These are phyloP conservation scores for Chaetoceros muelleri DNA, from an alignment of 108 stramenopile species.

Conservation along the genomic window DNA sequence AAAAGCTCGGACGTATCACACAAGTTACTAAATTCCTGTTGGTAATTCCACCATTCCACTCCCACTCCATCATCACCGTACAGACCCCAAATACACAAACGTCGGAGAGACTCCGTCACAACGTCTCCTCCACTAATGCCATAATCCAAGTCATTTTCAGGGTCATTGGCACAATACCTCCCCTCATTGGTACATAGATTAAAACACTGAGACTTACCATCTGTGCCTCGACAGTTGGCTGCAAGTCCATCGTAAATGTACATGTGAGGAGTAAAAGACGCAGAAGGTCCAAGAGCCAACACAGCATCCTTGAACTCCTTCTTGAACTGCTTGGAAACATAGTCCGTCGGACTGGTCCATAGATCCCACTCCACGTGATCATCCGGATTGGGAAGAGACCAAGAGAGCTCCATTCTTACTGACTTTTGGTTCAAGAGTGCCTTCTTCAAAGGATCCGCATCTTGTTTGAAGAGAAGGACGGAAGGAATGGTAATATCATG, in stretches of 20 bases:
- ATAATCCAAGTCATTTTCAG: constrained; percentile 40
- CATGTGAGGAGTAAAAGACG: constrained; percentile 85
- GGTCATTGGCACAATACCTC: constrained; percentile 60
- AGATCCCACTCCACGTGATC: constrained; percentile 87
- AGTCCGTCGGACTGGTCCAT: constrained; percentile 80
- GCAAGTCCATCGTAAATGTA: constrained; percentile 37
- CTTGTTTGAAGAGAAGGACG: constrained; percentile 79
- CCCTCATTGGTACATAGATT: constrained; percentile 66
- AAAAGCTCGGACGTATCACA: constrained; percentile 20
- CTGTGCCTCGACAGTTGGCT: background rate
- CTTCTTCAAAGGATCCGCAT: constrained; percentile 64
- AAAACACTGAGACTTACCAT: constrained; percentile 34
- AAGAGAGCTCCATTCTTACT: constrained; percentile 86
- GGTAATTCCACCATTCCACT: constrained; percentile 56
- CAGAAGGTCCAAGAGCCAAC: constrained; percentile 53
- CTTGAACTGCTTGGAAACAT: constrained; percentile 46
- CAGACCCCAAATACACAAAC: constrained; percentile 48
- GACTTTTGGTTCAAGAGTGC: constrained; percentile 39
- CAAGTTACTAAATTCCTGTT: constrained; percentile 29
- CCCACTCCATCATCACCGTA: constrained; percentile 29
- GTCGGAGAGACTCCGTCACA: constrained; percentile 46
- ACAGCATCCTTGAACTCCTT: constrained; percentile 53
- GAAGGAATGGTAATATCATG: constrained; percentile 87
- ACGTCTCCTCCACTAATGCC: constrained; percentile 50
- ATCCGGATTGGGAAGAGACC: constrained; percentile 77